These are phyloP conservation scores for Mycena albidolilacea DNA, from an alignment of 768 basidiomycete genomes.

Conservation along the genomic window DNA sequence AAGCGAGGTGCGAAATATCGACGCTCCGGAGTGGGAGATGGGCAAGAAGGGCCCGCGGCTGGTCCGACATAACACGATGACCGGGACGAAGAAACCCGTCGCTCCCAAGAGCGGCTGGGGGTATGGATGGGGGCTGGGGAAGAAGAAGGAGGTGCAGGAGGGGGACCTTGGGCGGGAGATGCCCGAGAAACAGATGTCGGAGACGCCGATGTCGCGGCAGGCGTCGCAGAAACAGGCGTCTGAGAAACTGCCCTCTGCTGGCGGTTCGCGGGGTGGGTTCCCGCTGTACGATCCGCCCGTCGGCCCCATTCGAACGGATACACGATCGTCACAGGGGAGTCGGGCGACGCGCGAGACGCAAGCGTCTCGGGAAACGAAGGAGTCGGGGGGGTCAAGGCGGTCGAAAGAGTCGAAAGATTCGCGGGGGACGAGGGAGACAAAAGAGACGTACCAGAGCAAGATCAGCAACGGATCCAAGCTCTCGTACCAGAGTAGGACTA, in stretches of 20 bases:
- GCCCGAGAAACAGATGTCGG: neutral
- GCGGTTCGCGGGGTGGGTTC: constrained; percentile 47
- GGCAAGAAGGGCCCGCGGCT: constrained; percentile 59
- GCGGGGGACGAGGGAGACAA: constrained; percentile 26
- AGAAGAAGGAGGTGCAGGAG: constrained; percentile 63
- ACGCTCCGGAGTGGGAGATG: constrained; percentile 48
- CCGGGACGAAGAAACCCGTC: constrained; percentile 68
- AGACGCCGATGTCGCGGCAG: too few species aligned
- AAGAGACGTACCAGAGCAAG: constrained; percentile 10
- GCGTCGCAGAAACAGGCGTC: constrained; percentile 31
- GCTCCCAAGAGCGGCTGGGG: constrained; percentile 64
- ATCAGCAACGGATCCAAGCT: constrained; percentile 53
- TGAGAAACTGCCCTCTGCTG: constrained; percentile 48
- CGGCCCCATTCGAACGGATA: constrained; percentile 52
- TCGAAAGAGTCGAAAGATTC: constrained; percentile 41
- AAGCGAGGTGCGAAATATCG: constrained; percentile 51
- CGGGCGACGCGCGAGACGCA: constrained; percentile 36
- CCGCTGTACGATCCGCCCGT: constrained; percentile 58
- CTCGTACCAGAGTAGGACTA: constrained; percentile 41
- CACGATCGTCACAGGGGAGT: constrained; percentile 57
- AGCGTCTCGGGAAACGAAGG: constrained; percentile 15
- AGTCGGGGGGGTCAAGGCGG: neutral
- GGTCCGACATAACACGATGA: constrained; percentile 66
- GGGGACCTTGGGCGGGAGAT: constrained; percentile 49
- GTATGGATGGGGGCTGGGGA: constrained; percentile 81